Evolutionary conservation across 1,284 basidiomycete genomes (phyloP), one percentile per base, ranked within the genome.

Genomic region (Irpex sp.): DNA sequence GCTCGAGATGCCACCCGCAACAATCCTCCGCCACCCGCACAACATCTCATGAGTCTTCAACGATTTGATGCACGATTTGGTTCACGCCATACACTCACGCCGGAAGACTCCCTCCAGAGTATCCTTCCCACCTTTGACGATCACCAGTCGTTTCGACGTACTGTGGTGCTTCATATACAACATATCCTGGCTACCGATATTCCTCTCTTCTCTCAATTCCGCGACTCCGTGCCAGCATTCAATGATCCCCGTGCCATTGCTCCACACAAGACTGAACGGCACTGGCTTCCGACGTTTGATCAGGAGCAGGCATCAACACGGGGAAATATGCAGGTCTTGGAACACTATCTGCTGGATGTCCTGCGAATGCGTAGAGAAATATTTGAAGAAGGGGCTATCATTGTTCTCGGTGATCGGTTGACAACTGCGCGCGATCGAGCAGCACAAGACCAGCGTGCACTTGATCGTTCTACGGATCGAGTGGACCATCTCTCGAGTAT

Each of bases 361-460:
- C 26, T 60, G 2, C 59, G 34, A 2, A 40, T 60, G 11, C 59
- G 49, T 4, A 51, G 17, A 31, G 4, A 2, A 1, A 11, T 3
- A 2, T 60, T 60, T 55, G 59, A 60, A 21, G 6, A 3, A 9
- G 1, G 4, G 49, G 26, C 26, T 48, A 8, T 55, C 21, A 5
- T 52, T 11, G 48, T 60, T 9, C 48, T 51, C n/a, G 59, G 59
- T 26, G 59, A 60, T 26, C 34, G 59, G 2, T 47, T 60, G 4
- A 60, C 59, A 2, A 60, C 59, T 52, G 59, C 59, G 2, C 59
- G 21, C 5, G 59, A 60, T 55, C 47, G 59, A 11, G 59, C 59
- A 2, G 51, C 59, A 2, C 59, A 60, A 60, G 59, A 60, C 54
- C 59, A 60, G 37, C 59, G 59, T 60, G 47, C 59, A 2, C n/a